These are phyloP conservation scores for Moricandia arvensis DNA, from an alignment of 345 rosid species.

Conservation along the genomic window DNA sequence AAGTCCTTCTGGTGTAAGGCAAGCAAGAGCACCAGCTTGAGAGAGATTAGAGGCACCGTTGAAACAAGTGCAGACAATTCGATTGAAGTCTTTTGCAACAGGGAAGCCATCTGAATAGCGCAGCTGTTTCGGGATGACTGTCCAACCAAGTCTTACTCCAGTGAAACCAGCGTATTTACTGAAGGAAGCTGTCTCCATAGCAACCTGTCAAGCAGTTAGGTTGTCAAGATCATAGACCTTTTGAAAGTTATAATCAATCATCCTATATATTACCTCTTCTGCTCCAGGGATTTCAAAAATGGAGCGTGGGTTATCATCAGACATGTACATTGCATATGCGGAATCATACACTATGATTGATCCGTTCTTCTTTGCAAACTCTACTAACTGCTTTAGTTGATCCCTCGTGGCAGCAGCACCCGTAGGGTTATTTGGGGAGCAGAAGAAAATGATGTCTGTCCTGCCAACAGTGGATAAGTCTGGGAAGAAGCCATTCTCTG, in stretches of 20 bases:
- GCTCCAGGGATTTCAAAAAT: constrained; percentile 99
- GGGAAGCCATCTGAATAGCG: constrained; percentile 86
- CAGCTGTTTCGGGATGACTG: constrained; percentile 83
- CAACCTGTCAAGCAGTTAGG: constrained; percentile 50
- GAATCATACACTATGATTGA: constrained; percentile 91
- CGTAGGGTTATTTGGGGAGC: constrained; percentile 97
- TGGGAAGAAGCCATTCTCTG: constrained; percentile 97
- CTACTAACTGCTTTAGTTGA: constrained; percentile 67
- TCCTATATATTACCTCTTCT: constrained; percentile 58
- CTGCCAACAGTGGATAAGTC: constrained; percentile 66
- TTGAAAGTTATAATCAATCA: neutral
- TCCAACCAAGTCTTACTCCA: constrained; percentile 97
- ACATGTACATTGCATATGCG: constrained; percentile 87
- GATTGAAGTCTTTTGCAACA: constrained; percentile 84
- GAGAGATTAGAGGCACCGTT: constrained; percentile 89
- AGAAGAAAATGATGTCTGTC: constrained; percentile 90
- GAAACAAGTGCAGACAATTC: constrained; percentile 83
- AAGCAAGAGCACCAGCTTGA: constrained; percentile 94
- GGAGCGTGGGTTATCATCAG: constrained; percentile 79
- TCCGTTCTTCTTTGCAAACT: constrained; percentile 88
- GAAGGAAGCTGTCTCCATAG: constrained; percentile 87
- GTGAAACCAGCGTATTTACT: constrained; percentile 97
- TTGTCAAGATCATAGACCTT: neutral
- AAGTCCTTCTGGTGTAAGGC: constrained; percentile 84
- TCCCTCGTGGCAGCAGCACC: constrained; percentile 92